Conservation (phyloP, 306 rosid genomes). For the Cucurbita maxima region DNA sequence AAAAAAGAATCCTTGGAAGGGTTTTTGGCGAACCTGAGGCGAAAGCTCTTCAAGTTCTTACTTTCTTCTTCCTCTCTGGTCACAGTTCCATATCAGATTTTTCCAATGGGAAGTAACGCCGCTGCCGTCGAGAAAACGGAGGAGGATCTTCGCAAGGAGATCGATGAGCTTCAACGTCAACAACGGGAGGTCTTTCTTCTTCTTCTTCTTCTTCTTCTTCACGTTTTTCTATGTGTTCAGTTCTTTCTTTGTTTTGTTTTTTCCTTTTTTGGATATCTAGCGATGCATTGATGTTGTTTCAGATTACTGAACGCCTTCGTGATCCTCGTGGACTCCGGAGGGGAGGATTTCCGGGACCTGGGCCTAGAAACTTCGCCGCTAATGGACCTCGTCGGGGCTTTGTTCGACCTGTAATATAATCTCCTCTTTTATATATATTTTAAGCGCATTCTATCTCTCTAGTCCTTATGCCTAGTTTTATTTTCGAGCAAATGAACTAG, state of each 20-base stretch:
- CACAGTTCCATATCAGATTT: background rate
- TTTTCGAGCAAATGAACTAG: background rate
- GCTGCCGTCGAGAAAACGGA: constrained; percentile 64
- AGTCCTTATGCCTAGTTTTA: background rate
- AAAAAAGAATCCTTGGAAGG: background rate
- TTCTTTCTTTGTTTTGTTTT: background rate
- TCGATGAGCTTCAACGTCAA: constrained; percentile 89
- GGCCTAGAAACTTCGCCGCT: constrained; percentile 42
- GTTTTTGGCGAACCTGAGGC: background rate
- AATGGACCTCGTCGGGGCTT: constrained; percentile 65
- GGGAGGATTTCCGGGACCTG: constrained; percentile 36
- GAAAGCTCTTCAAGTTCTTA: background rate
- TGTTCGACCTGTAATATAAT: constrained; percentile 35
- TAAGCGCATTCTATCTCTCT: background rate
- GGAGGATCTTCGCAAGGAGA: constrained; percentile 75
- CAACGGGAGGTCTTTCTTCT: constrained; percentile 58
- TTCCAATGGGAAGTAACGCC: constrained; percentile 43
- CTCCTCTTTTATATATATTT: background rate
- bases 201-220: background rate
- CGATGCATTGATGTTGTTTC: background rate
- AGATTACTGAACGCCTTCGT: constrained; percentile 89
- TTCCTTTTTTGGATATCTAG: background rate
- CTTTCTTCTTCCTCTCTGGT: background rate
- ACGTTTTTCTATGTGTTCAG: too few species aligned
- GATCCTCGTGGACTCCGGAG: constrained; percentile 94